A percentile compares a stretch with the other conserved stretches of the same genome.
Evolutionary conservation across 805 yeast species (phyloP).

Genomic region (Naumovozyma baii): DNA sequence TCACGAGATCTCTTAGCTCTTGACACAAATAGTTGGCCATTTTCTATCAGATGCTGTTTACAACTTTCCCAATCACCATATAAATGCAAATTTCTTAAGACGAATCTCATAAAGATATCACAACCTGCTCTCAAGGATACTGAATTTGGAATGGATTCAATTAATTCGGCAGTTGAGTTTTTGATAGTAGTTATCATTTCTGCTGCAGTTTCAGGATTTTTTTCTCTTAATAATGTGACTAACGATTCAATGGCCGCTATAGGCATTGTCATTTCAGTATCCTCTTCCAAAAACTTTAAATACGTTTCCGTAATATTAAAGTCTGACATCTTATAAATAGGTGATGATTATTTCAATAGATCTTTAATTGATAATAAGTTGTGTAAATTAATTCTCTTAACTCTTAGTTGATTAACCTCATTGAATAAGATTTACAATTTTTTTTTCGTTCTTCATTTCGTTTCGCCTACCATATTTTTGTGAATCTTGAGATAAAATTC

Average conservation of each 20-base stretch:
- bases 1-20: conserved; percentile 86
- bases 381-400: no score
- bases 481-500: no score
- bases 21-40: conserved; percentile 83
- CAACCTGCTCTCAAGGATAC: conserved; percentile 95
- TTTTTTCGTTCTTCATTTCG: no score
- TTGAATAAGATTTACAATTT: no score
- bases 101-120: conserved; percentile 90
- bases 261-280: conserved; percentile 98
- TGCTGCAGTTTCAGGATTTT: conserved; percentile 88
- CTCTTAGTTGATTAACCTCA: no score
- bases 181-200: conserved; percentile 78
- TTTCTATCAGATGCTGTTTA: conserved; percentile 76
- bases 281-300: conserved; percentile 71
- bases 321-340: conserved; percentile 8
- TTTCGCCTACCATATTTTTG: no score
- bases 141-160: conserved; percentile 76
- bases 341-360: no score
- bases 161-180: conserved; percentile 64
- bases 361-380: no score
- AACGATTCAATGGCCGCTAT: conserved; percentile 95
- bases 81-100: conserved; percentile 75
- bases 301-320: conserved; percentile 82
- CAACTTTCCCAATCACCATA: conserved; percentile 92
- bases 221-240: conserved; percentile 69